Evolutionary conservation across 306 rosid genomes (phyloP).

Genomic region (Quercus mongolica): DNA sequence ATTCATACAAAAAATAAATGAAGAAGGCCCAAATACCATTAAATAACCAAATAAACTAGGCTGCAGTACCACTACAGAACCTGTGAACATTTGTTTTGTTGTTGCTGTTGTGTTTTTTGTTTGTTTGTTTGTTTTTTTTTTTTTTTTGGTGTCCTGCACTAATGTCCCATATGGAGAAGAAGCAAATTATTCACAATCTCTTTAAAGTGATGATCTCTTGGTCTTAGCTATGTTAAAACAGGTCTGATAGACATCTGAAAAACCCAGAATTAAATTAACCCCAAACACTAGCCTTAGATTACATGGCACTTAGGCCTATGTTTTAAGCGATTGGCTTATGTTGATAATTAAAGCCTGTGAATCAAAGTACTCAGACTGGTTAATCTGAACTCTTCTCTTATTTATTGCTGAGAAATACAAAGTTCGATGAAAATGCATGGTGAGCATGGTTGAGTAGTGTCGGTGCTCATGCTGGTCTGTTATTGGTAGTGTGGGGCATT

Average conservation of each 20-base stretch:
- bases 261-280: background rate
- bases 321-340: background rate
- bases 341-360: background rate
- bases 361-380: background rate
- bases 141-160: background rate
- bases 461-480: background rate
- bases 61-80: too few species aligned
- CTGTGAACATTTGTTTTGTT: too few species aligned
- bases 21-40: too few species aligned
- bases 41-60: too few species aligned
- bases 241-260: background rate
- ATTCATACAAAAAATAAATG: too few species aligned
- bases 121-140: too few species aligned
- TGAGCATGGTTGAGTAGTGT: background rate
- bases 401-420: background rate
- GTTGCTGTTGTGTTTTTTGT: too few species aligned
- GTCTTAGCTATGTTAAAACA: slow-evolving; percentile 2
- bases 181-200: background rate
- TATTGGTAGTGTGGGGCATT: background rate
- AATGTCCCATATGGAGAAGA: background rate
- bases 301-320: background rate
- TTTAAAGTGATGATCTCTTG: background rate
- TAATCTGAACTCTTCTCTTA: background rate
- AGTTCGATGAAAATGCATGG: background rate
- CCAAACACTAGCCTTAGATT: background rate